Base-by-base conservation (phyloP, 108 stramenopile genomes). In the Skeletonema marinoi region DNA sequence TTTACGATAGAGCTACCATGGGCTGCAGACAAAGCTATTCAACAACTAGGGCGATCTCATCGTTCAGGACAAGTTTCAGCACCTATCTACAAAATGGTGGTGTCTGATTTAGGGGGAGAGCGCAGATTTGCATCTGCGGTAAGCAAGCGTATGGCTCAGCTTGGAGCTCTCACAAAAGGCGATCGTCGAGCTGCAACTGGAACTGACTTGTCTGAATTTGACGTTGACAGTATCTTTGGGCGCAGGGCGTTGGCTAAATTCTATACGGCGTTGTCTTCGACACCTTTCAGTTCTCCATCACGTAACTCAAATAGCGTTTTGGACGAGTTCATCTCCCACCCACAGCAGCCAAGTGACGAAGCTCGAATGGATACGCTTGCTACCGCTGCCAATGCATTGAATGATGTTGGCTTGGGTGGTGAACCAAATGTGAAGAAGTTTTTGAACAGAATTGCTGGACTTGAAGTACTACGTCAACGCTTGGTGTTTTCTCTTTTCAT, bases 1-100 rank as follows among this genome's bases (percentile, higher is more conserved):
- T 87, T 92, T 42, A 95, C 93, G 39, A 83, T 95, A 41, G 96
- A 96, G 78, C 85, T 96, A n/a, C 90, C 95, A 3, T 96, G 95
- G 95, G 85, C 90, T 12, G 95, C 95, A 3, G 95, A 96, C 75
- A 93, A 91, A 75, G 92, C 92, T 4, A 90, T 94, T n/a, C 85
- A 96, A 82, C 96, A 96, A 62, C 76, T 96, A 29, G 96, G 96
- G 6, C 73, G 96, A 30, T 73, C 88, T n/a, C 96, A 96, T 78
- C 82, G 96, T 19, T 77, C 90, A 63, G 89, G 84, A n/a, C 89
- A 91, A 73, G 58, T 33, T 19, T 67, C 75, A 14, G 92, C 87
- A 1, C 92, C 92, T 33, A 73, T 86, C n/a, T 93, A 90, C 76
- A 79, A 86, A 64, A 64, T 91, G 62, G 78, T 88, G 9, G 85